These are phyloP conservation scores for Russula sp. DNA, from an alignment of 768 basidiomycete species.

Conservation along the genomic window DNA sequence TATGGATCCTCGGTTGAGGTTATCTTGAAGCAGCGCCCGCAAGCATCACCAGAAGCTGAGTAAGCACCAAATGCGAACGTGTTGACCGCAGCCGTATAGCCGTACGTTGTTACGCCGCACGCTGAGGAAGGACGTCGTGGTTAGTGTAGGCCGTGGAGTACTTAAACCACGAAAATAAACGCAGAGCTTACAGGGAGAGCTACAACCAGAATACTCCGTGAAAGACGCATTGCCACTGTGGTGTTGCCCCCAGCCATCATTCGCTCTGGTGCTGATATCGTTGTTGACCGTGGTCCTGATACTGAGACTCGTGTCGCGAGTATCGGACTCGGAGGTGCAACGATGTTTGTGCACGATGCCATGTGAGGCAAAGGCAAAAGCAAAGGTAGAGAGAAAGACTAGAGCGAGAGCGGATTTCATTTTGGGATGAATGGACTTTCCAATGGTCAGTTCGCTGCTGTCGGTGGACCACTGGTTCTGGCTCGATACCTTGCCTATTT, in stretches of 20 bases:
- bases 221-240: conserved; percentile 55
- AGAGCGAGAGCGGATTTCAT: neutral
- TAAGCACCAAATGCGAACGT: conserved; percentile 55
- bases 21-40: conserved; percentile 58
- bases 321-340: no score
- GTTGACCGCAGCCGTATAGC: conserved; percentile 57
- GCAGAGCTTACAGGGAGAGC: conserved; percentile 42
- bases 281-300: no score
- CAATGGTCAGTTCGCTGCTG: neutral
- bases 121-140: conserved; percentile 35
- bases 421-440: neutral
- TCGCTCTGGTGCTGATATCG: no score
- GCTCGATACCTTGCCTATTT: neutral
- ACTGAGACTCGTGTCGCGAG: no score
- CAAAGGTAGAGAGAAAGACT: neutral
- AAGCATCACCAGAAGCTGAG: conserved; percentile 54
- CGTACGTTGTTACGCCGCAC: conserved; percentile 48
- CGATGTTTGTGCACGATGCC: neutral
- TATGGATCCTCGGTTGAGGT: conserved; percentile 52
- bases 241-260: conserved; percentile 39
- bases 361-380: neutral
- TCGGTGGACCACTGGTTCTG: neutral
- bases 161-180: neutral
- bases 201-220: conserved; percentile 56
- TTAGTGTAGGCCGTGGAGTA: neutral